phyloP scores from a whole-genome alignment of 768 basidiomycete genomes.

The Arthromyces matolae region DNA sequence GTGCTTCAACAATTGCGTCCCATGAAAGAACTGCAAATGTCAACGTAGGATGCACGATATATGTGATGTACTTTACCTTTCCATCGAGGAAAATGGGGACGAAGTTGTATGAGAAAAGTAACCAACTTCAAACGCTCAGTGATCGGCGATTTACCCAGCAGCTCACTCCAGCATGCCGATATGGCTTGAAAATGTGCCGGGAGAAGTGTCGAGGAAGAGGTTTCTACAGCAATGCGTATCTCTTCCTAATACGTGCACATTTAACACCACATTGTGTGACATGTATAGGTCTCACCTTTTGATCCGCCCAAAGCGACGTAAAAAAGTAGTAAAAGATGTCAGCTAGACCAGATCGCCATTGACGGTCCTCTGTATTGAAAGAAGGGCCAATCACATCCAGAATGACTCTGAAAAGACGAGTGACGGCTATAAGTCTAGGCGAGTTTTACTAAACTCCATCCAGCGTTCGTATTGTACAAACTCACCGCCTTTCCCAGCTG shows the following conservation, averaged over 20 bases:
- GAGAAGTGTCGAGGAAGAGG: conserved; percentile 56
- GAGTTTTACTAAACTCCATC: no score
- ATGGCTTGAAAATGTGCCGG: conserved; percentile 66
- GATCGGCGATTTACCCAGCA: conserved; percentile 50
- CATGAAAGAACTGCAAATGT: conserved; percentile 55
- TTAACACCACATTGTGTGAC: not conserved
- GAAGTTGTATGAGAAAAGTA: conserved; percentile 63
- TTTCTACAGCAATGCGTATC: conserved; percentile 54
- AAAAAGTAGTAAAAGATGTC: conserved; percentile 63
- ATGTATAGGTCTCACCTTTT: conserved; percentile 38
- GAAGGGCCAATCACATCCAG: conserved; percentile 62
- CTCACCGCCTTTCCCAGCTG: conserved; percentile 52
- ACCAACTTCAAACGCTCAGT: conserved; percentile 55
- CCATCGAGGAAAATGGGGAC: conserved; percentile 67
- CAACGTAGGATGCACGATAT: not conserved
- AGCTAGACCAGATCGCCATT: conserved; percentile 62
- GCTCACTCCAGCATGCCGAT: conserved; percentile 64
- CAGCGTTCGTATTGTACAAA: not conserved
- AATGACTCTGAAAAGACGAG: conserved; percentile 60
- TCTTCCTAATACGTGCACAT: conserved; percentile 51
- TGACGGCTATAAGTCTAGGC: conserved; percentile 47
- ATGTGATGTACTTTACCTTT: conserved; percentile 38
- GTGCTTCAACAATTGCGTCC: conserved; percentile 54
- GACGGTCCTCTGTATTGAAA: conserved; percentile 58
- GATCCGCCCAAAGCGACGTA: conserved; percentile 58